Evolutionary conservation across 2,329 filamentous ascomycete species (phyloP), one percentile per base, ranked within the genome.

Genomic region (Trichoderma sp.): DNA sequence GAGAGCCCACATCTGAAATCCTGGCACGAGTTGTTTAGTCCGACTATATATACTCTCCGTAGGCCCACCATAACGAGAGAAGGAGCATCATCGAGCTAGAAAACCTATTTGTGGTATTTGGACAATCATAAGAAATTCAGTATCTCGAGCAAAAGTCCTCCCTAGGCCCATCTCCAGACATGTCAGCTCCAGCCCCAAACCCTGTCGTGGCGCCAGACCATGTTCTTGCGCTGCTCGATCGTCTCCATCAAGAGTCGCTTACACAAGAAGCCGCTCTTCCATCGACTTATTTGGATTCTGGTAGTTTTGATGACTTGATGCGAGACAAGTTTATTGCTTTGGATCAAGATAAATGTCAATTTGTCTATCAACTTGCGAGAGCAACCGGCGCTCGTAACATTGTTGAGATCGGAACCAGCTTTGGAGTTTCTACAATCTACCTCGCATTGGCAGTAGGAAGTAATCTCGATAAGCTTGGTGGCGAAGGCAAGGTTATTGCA

Each of bases 361-460:
- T 88, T 62, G 78, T 88, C 7, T 90, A 90, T 74, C 83, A 86
- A 16, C 80, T 90, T 0, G 77, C 83, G 2, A 81, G 83, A 3
- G 80, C 82, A 29, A 84, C 78, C 2, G 81, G 82, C 1, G 87
- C 87, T 0, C 79, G 78, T 1, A 83, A 82, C 40, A 79, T 89
- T n/a, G 84, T 89, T 61, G 88, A 90, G 73, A 87, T 86, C 0
- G 88, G 88, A 0, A 90, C 88, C 0, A 86, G 83, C 63, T 90
- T 87, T 68, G 88, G 88, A 13, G 84, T 91, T 2, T 88, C 85
- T 65, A 89, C 88, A 0, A 88, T 90, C 63, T 90, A 89, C 72
- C 83, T 90, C 10, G 87, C 87, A 0, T 78, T 90, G 3, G 88
- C 87, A 0, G 86, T 87, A 0, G 82, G 81, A 0, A 81, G 85